Percentiles rank a stretch among this genome's conserved stretches.
phyloP scores from a whole-genome alignment of 2,329 filamentous ascomycete species.

The Venturia effusa region DNA sequence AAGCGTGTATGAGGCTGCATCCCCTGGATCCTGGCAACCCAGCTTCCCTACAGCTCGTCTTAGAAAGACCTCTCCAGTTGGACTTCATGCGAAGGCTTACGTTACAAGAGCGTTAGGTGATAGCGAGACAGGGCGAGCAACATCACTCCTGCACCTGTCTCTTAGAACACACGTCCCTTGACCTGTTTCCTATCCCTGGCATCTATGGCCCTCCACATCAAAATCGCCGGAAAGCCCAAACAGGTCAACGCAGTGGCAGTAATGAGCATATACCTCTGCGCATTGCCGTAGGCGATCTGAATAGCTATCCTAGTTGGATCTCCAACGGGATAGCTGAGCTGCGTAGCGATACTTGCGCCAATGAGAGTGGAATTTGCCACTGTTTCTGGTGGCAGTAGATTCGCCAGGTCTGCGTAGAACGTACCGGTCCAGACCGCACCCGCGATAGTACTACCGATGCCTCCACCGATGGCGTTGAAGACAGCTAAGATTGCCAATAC shows the following conservation, averaged over 20 bases:
- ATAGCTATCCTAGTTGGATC: conserved; percentile 7
- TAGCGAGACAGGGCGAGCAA: too few species aligned
- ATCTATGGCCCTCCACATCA: conserved; percentile 10
- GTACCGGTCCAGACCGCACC: conserved; percentile 23
- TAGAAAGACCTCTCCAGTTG: too few species aligned
- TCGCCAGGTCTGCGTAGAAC: conserved; percentile 12
- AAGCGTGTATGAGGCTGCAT: too few species aligned
- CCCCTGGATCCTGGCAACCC: too few species aligned
- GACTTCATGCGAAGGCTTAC: too few species aligned
- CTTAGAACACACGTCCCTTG: conserved; percentile 10
- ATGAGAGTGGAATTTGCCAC: conserved; percentile 2
- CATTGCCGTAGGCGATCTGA: conserved; percentile 8
- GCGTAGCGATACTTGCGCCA: conserved; percentile 9
- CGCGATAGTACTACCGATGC: conserved; percentile 21
- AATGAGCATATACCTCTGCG: conserved; percentile 11
- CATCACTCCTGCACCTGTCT: too few species aligned
- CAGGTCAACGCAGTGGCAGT: not conserved
- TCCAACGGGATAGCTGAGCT: conserved; percentile 10
- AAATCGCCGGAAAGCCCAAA: not conserved
- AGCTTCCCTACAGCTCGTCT: too few species aligned
- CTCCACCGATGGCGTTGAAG: conserved; percentile 19
- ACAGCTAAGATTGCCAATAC: conserved; percentile 21
- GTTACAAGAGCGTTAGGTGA: too few species aligned
- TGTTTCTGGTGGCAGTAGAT: conserved; percentile 1
- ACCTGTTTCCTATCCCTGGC: conserved; percentile 12